Base-by-base conservation (phyloP, 495 filamentous ascomycete genomes). In the Ascobolus immersus region DNA sequence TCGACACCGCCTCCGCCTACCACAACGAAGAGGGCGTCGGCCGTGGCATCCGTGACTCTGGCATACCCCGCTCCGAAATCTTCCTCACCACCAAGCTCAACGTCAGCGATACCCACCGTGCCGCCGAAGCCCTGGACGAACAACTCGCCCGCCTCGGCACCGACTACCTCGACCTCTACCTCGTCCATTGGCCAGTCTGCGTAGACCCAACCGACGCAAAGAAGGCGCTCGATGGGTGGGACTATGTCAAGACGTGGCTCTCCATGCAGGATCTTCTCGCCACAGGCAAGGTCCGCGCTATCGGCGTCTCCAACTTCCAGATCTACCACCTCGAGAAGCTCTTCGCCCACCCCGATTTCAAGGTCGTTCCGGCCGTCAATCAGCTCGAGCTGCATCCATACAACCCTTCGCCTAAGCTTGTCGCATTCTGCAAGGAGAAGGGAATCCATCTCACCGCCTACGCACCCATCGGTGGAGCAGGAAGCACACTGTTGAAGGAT, bases 41-140 rank as follows among this genome's bases (percentile, higher is more conserved):
- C 35, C 57, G 71, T 43, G 81, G 75, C 33, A 80, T 89, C 44
- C 61, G 60, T 40, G 73, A 77, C 40, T 77, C 73, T 5, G 78
- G 78, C 32, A 68, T 91, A 1, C 71, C 77, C 18, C 69, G 80
- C 22, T 61, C 69, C 22, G 59, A 89, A 51, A 71, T 90, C 51
- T 90, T 73, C 65, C 55, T 90, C 46, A 86, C 80, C 28, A 86
- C 77, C 45, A 91, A 91, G 61, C 64, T 89, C 29, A 68, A 79
- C 58, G 82, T 84, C 61, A 56, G 70, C 38, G 75, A 66, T 62
- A 78, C 84, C 54, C 61, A 71, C 33, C 55, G 62, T 26, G 67
- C 71, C 11, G 67, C 73, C 51, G 55, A 70, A 31, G 68, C 61
- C 2, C 52, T 89, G 12, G 65, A 84, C 38, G 62, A 67, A 52